Evolutionary conservation across 208 protist genomes (phyloP).

Genomic region (Crithidia expoeki): DNA sequence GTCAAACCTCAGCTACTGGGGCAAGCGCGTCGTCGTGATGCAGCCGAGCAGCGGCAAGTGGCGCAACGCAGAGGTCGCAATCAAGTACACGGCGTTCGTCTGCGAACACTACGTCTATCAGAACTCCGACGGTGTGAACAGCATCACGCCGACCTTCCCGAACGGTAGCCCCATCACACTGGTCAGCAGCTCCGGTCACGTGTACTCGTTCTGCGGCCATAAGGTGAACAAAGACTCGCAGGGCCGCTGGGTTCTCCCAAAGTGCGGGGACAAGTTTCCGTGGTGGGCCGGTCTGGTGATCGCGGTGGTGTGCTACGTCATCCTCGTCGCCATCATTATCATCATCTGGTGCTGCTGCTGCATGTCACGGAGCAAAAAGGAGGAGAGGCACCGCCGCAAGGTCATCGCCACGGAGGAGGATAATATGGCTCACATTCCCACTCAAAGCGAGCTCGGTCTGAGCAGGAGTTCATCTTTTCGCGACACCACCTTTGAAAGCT

Average conservation of each 20-base stretch:
- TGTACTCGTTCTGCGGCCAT: conserved; percentile 44
- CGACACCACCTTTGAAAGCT: conserved; percentile 10
- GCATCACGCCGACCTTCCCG: conserved; percentile 49
- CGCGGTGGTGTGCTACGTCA: conserved; percentile 34
- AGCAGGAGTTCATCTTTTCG: conserved; percentile 21
- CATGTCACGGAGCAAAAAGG: conserved; percentile 25
- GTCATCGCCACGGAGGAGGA: conserved; percentile 24
- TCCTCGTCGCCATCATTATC: conserved; percentile 54
- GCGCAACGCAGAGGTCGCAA: conserved; percentile 45
- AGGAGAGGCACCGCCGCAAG: conserved; percentile 33
- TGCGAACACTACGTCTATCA: conserved; percentile 65
- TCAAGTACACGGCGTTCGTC: conserved; percentile 41
- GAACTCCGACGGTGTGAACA: conserved; percentile 38
- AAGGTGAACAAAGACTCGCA: conserved; percentile 27
- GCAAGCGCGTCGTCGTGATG: conserved; percentile 46
- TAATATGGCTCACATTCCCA: conserved; percentile 42
- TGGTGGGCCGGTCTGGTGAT: conserved; percentile 66
- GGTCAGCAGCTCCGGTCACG: conserved; percentile 12
- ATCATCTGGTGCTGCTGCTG: conserved; percentile 54
- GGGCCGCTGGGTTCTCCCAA: conserved; percentile 33
- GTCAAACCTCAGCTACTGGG: conserved; percentile 46
- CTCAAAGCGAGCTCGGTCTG: conserved; percentile 54
- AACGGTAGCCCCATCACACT: conserved; percentile 40
- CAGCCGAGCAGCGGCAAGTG: conserved; percentile 34
- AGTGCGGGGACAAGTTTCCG: conserved; percentile 40